Conservation (phyloP, 2,329 filamentous ascomycete species). For the Xylariomycetidae sp. region DNA sequence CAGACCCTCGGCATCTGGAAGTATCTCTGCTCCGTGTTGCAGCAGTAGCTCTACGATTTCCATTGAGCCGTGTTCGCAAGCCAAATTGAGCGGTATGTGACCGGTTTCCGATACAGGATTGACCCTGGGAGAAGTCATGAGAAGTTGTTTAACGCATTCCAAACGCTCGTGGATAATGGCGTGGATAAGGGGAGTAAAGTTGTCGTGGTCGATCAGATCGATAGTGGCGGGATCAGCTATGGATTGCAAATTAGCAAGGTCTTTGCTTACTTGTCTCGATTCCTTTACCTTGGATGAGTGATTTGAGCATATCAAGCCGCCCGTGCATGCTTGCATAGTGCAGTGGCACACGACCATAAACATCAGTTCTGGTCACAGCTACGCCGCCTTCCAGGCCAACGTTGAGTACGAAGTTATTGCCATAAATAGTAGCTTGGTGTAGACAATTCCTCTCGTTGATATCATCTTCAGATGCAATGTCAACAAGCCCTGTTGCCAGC, state of each 20-base stretch:
- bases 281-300: constrained; percentile 58
- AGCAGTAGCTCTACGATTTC: constrained; percentile 82
- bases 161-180: constrained; percentile 86
- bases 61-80: constrained; percentile 87
- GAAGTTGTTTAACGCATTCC: constrained; percentile 72
- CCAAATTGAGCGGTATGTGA: constrained; percentile 89
- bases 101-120: constrained; percentile 83
- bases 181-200: constrained; percentile 93
- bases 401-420: constrained; percentile 71
- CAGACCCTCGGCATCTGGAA: constrained; percentile 93
- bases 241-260: constrained; percentile 9
- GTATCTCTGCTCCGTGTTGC: constrained; percentile 70
- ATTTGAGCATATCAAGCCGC: constrained; percentile 74
- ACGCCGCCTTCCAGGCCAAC: constrained; percentile 73
- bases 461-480: constrained; percentile 91
- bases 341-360: constrained; percentile 87
- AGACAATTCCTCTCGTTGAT: constrained; percentile 97
- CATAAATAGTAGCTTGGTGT: constrained; percentile 94
- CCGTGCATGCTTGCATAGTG: constrained; percentile 98
- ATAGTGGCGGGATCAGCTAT: constrained; percentile 70
- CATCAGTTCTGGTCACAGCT: constrained; percentile 75
- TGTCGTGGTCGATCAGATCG: constrained; percentile 89
- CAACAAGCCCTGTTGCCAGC: constrained; percentile 74
- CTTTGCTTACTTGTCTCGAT: neutral
- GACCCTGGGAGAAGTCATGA: constrained; percentile 75